Conservation (phyloP, 345 rosid species). For the Passiflora organensis region DNA sequence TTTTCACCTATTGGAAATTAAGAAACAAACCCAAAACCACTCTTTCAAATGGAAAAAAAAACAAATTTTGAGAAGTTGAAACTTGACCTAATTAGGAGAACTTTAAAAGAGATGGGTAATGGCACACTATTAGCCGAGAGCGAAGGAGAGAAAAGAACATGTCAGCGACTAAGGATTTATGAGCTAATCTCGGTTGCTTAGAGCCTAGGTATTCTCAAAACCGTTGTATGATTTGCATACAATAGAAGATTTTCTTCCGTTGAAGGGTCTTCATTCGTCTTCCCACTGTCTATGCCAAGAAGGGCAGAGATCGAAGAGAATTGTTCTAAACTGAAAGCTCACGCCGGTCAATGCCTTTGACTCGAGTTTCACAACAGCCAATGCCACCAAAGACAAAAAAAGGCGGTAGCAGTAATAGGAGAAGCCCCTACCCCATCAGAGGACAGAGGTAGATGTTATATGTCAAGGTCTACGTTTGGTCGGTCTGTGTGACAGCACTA, state of each 20-base stretch:
- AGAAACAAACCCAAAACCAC: constrained; percentile 26
- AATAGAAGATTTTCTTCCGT: constrained; percentile 24
- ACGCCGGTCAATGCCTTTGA: constrained; percentile 4
- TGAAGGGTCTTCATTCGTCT: constrained; percentile 28
- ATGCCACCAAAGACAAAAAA: too few species aligned
- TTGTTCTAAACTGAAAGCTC: constrained; percentile 21
- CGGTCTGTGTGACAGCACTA: too few species aligned
- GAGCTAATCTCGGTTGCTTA: constrained; percentile 51
- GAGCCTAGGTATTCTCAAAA: constrained; percentile 49
- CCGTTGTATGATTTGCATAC: constrained; percentile 33
- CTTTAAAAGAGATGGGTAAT: constrained; percentile 3
- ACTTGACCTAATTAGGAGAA: constrained; percentile 47
- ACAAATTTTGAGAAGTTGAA: constrained; percentile 40
- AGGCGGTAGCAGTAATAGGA: too few species aligned
- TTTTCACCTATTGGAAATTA: constrained; percentile 37
- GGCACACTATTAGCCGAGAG: constrained; percentile 6
- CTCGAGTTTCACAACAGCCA: too few species aligned
- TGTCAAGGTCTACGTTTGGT: too few species aligned
- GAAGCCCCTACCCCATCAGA: too few species aligned
- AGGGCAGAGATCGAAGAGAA: neutral
- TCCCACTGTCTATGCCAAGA: neutral
- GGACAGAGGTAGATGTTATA: too few species aligned
- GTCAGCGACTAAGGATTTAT: constrained; percentile 36
- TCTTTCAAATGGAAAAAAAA: constrained; percentile 17
- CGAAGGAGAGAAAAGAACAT: constrained; percentile 52